Base-by-base conservation (phyloP, 208 protist species). In the Tritrichomonas musculus region DNA sequence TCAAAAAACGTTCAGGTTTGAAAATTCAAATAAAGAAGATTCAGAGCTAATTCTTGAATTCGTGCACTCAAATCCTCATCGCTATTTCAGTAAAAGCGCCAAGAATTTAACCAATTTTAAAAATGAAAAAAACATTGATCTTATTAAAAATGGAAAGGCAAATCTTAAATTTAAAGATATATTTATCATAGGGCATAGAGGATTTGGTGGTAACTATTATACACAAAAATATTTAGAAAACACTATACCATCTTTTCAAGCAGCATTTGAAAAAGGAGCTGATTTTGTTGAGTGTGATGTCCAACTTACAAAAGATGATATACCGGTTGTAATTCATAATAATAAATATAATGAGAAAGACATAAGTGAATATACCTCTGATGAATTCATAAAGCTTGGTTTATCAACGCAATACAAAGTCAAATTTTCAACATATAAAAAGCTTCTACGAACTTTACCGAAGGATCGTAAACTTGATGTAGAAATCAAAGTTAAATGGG, bases 251-350 rank as follows among this genome's bases (percentile, higher is more conserved):
- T 33, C 39, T 11, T 82, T 82, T 36, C n/a, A 53, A 20, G 41
- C 47, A 82, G 73, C 73, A 22, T 50, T 53, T 25, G 41, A 82
- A 53, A 50, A 36, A 30, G 25, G 50, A 20, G 73, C 20, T 82
- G 73, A 82, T 82, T 25, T 82, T 44, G 73, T 82, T 8, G 73
- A 82, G 50, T 82, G 47, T 30, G 73, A 82, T 82, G 73, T 82
- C 17, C 73, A 82, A 30, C 73, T 82, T 30, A 36, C 41, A 9
- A n/a, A 17, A 53, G 73, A 82, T 50, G 41, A 82, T 8, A 82
- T 41, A n/a, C 73, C 73, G 1, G 39, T 82, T 82, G 50, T 82
- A 53, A n/a, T 50, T 41, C 73, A 82, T 53, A 41, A 82, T 82
- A 53, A 53, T 44, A n/a, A 3, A 20, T 8, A 53, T n/a, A 36